Percentiles rank a stretch among this genome's conserved stretches.
phyloP scores from a whole-genome alignment of 208 protist species.

The Acanthamoeba sp. region DNA sequence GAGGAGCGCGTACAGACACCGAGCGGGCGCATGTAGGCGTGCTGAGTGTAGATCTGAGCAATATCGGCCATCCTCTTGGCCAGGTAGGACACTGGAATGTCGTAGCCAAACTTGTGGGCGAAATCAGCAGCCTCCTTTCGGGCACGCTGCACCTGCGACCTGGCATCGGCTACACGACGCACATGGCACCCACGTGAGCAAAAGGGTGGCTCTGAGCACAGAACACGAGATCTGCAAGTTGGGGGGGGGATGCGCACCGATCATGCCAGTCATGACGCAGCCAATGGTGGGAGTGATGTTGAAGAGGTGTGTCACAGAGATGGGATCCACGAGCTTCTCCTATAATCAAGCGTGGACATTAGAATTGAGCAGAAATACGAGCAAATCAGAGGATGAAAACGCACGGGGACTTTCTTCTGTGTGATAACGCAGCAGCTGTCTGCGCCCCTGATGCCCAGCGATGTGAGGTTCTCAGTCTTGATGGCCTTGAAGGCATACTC shows the following conservation, averaged over 20 bases:
- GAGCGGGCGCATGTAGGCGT: conserved; percentile 96
- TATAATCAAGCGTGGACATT: conserved; percentile 69
- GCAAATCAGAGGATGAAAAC: not conserved
- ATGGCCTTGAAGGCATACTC: conserved; percentile 99
- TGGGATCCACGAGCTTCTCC: conserved; percentile 97
- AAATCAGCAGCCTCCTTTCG: conserved; percentile 97
- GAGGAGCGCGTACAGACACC: conserved; percentile 89
- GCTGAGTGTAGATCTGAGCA: conserved; percentile 97
- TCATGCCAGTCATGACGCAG: conserved; percentile 96
- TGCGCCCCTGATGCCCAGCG: conserved; percentile 96
- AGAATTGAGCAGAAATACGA: not conserved
- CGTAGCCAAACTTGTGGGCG: conserved; percentile 96
- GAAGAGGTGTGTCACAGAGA: conserved; percentile 97
- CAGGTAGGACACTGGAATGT: conserved; percentile 96
- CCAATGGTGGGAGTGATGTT: conserved; percentile 95
- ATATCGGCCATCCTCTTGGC: conserved; percentile 97
- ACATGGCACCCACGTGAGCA: not conserved
- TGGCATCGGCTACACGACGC: conserved; percentile 91
- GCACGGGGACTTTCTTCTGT: conserved; percentile 97
- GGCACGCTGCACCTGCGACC: conserved; percentile 94
- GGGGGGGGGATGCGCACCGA: conserved; percentile 82
- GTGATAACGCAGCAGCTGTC: conserved; percentile 96
- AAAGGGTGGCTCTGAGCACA: not conserved
- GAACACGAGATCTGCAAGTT: too few relatives aligned
- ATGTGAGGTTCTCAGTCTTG: conserved; percentile 96